Percentiles rank a stretch among this genome's conserved stretches.
phyloP scores from a whole-genome alignment of 1,284 basidiomycete genomes.

The Apiotrichum siamense region DNA sequence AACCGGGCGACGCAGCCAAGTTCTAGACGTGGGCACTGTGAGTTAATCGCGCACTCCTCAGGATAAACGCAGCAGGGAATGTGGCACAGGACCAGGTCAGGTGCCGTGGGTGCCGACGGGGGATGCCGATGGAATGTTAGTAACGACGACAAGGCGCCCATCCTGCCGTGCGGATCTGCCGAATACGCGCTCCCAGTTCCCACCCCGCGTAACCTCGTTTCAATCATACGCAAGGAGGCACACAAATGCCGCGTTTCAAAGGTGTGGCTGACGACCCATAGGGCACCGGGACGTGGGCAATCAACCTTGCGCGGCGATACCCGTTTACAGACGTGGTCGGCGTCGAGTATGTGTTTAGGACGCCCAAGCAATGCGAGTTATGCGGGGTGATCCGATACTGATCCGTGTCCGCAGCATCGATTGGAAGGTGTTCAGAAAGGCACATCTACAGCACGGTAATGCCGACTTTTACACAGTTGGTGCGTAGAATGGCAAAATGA shows the following conservation, averaged over 20 bases:
- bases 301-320: conserved; percentile 24
- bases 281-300: conserved; percentile 30
- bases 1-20: conserved; percentile 26
- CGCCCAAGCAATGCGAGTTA: neutral
- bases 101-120: no score
- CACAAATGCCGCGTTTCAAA: neutral
- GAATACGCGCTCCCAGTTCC: no score
- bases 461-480: conserved; percentile 36
- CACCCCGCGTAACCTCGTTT: no score
- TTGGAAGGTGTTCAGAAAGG: conserved; percentile 23
- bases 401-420: conserved; percentile 19
- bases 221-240: no score
- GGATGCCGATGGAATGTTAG: no score
- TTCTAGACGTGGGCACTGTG: conserved; percentile 40
- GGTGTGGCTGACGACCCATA: neutral
- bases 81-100: no score
- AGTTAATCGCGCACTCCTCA: no score
- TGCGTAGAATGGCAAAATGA: no score
- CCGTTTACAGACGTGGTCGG: conserved; percentile 34
- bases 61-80: no score
- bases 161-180: no score
- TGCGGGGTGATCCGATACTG: neutral
- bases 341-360: conserved; percentile 28
- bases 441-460: conserved; percentile 27
- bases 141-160: no score